Evolutionary conservation across 2,329 filamentous ascomycete species (phyloP), one percentile per base, ranked within the genome.

Genomic region (Hymenoscyphus fructigenus): DNA sequence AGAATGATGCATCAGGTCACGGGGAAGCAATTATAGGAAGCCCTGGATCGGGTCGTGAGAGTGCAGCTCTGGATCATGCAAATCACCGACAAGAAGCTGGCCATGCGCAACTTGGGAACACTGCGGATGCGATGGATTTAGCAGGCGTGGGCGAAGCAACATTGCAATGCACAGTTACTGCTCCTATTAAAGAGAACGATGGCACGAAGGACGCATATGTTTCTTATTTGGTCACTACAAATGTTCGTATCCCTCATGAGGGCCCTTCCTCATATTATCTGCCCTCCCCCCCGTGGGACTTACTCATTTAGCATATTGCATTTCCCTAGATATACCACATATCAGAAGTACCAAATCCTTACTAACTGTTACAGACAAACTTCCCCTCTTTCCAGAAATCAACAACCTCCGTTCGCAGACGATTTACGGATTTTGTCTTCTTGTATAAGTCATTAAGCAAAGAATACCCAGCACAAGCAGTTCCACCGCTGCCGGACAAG

Each of bases 401-500:
- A 41, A 87, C 88, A 23, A 93, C 92, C 67, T 84, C 84, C 29
- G 90, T 96, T 67, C 91, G 95, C 67, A 88, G 95, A 71, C 92
- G 95, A 74, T 99, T 97, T 80, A 98, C 94, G 72, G 95, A 99
- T 80, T 99, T 99, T 76, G 90, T 96, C 71, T 99, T 97, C 77
- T 87, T 99, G 68, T 97, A 92, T 81, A 97, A 96, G 79, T 89
- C 91, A 36, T 88, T 99, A 60, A 88, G 85, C 68, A 89, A 88
- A 76, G 93, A 97, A 77, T 98, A 92, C 74, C 92, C 93, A 66
- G 91, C 92, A 80, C 92, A 91, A 78, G 95, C 95, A 58, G 92
- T 99, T 3, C 95, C 95, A 34, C 95, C 95, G 57, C 83, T 99
- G 62, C 95, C 95, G 61, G 95, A 98, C 80, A 99, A 98, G 83